phyloP scores from a whole-genome alignment of 2,329 filamentous ascomycete species.

The Pseudogymnoascus sp. region DNA sequence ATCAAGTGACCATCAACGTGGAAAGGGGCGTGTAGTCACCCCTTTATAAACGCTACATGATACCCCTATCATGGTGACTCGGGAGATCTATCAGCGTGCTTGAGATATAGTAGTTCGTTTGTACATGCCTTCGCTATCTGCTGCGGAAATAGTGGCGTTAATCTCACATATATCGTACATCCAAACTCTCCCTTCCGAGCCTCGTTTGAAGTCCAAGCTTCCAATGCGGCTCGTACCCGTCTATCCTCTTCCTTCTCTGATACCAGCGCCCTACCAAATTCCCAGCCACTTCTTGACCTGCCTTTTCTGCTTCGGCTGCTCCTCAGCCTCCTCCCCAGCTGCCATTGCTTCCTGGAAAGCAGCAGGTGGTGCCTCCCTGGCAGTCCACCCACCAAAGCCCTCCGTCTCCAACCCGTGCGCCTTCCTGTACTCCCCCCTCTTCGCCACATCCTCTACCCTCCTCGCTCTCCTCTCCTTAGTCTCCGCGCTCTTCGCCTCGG shows the following conservation, averaged over 20 bases:
- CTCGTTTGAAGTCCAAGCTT: not conserved
- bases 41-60: not conserved
- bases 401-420: constrained; percentile 70
- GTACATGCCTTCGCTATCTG: not conserved
- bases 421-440: constrained; percentile 76
- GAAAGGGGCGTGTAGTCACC: not conserved
- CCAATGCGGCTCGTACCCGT: not conserved
- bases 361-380: constrained; percentile 22
- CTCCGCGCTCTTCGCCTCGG: constrained; percentile 58
- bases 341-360: constrained; percentile 9
- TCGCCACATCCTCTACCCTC: constrained; percentile 76
- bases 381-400: constrained; percentile 42
- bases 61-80: not conserved
- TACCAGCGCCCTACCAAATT: constrained; percentile 50
- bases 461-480: constrained; percentile 63
- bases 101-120: not conserved
- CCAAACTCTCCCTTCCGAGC: not conserved
- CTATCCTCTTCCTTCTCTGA: not conserved
- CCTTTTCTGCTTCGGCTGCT: constrained; percentile 34
- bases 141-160: not conserved
- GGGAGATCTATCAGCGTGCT: not conserved
- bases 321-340: constrained; percentile 28
- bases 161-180: constrained; percentile 1
- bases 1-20: not conserved
- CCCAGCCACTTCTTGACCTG: constrained; percentile 74